Base-by-base conservation (phyloP, 2,329 filamentous ascomycete species). In the Metarhizium rileyi region DNA sequence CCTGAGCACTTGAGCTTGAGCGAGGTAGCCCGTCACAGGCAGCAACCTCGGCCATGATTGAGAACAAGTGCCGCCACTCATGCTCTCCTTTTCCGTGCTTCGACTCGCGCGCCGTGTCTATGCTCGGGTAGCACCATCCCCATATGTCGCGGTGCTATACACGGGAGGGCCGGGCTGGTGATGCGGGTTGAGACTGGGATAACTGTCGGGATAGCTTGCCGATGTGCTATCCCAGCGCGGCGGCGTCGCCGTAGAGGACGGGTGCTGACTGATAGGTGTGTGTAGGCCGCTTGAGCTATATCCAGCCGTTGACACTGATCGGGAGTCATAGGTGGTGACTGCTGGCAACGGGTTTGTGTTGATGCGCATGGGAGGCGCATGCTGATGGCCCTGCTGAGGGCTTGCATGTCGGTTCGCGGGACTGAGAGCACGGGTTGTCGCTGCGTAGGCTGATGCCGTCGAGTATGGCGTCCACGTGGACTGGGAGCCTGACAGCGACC, bases 391-490 rank as follows among this genome's bases (percentile, higher is more conserved):
- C 12, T 64, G 62, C 38, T 68, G 64, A 7, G 67, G 66, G 50
- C 67, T 70, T 4, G 57, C 52, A 48, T 64, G 57, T 33, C 67
- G 62, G 36, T 67, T 56, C 47, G 55, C 59, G 4, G 67, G 67
- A 52, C 67, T 70, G 28, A 80, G 62, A 0, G 73, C 66, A n/a
- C 75, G 70, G 7, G 65, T 53, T 1, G 61, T 57, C 1, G 66
- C 62, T 2, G 61, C 59, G 50, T 69, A 70, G 12, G 62, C 55
- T 2, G 63, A 57, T 6, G 60, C 57, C 2, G 66, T 56, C 14
- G 68, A 63, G 57, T 77, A 78, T 0, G 69, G 61, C 1, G 65
- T 65, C 77, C 77, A 80, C n/a, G 66, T 65, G 1, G 72, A 63
- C 4, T 71, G 66, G 1, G 70, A 70, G 2, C 73, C 73, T 0